phyloP scores from a whole-genome alignment of 305 asterid genomes.

The Stenogyne calaminthoides region DNA sequence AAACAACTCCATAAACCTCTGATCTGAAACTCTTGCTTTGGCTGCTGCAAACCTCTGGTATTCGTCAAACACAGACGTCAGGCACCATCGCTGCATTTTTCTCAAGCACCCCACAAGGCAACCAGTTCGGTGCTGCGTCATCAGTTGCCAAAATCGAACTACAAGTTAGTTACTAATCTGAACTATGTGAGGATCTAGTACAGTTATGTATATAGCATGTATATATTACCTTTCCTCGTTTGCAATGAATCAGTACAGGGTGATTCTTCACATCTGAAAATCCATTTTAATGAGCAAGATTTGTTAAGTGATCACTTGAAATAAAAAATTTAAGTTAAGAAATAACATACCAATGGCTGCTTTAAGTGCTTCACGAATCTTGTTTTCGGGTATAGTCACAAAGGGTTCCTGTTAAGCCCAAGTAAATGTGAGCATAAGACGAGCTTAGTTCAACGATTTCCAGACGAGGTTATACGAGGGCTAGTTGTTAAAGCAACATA shows the following conservation, averaged over 20 bases:
- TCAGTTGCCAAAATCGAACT: slow-evolving; percentile 2
- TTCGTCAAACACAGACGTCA: slow-evolving; percentile 63
- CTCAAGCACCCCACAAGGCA: slow-evolving; percentile 76
- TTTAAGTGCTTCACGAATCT: slow-evolving; percentile 64
- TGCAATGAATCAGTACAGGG: slow-evolving; percentile 74
- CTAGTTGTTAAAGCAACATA: not conserved
- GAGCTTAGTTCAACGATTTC: not conserved
- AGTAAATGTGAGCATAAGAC: not conserved
- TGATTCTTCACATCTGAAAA: slow-evolving; percentile 64
- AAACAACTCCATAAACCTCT: slow-evolving; percentile 66
- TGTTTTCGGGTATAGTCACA: slow-evolving; percentile 71
- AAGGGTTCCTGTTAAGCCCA: slow-evolving; percentile 56
- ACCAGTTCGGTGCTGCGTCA: slow-evolving; percentile 63
- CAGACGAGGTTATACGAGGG: not conserved
- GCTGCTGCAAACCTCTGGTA: slow-evolving; percentile 70
- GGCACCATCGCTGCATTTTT: slow-evolving; percentile 64
- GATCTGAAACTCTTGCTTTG: slow-evolving; percentile 61
- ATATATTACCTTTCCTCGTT: slow-evolving; percentile 66
- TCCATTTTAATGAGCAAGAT: slow-evolving; percentile 12
- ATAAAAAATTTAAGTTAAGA: not conserved
- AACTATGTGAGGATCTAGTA: slow-evolving; percentile 8
- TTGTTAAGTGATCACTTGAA: not conserved
- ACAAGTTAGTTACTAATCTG: slow-evolving; percentile 18
- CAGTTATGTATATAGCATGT: slow-evolving; percentile 4
- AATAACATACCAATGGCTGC: slow-evolving; percentile 49